phyloP scores from a whole-genome alignment of 768 basidiomycete species.

The Mrakia frigida region DNA sequence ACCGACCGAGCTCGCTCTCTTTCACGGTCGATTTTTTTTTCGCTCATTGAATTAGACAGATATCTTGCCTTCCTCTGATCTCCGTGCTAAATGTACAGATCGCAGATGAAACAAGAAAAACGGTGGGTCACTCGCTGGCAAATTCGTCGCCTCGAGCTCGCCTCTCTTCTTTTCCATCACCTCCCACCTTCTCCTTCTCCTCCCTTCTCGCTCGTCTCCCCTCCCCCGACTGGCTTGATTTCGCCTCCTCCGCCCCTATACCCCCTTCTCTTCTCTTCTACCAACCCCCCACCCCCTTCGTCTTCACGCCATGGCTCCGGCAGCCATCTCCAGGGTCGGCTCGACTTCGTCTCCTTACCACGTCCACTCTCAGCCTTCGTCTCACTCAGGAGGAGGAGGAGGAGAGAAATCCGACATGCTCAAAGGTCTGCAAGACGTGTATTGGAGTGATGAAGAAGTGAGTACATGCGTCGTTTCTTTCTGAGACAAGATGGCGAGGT shows the following conservation, averaged over 20 bases:
- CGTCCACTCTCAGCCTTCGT: neutral
- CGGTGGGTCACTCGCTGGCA: neutral
- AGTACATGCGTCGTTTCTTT: slow-evolving; percentile 32
- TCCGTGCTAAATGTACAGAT: no score
- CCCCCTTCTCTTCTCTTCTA: neutral
- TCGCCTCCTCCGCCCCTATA: neutral
- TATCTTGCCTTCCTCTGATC: no score
- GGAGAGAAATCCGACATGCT: slow-evolving; percentile 39
- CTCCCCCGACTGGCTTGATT: neutral
- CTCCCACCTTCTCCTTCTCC: neutral
- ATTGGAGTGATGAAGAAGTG: slow-evolving; percentile 47
- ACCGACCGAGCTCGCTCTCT: no score
- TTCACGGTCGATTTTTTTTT: no score
- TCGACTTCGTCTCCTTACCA: neutral
- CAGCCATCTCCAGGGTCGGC: neutral
- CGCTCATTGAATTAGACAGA: no score
- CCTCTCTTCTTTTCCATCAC: neutral
- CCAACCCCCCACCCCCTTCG: no score
- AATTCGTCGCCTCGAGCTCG: slow-evolving; percentile 4
- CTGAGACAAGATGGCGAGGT: neutral
- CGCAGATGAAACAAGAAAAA: no score
- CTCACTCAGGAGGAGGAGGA: neutral
- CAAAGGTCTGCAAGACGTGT: slow-evolving; percentile 44
- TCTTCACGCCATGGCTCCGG: slow-evolving; percentile 1
- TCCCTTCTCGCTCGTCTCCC: slow-evolving; percentile 4